Evolutionary conservation across 2,329 filamentous ascomycete species (phyloP).

Genomic region (Fusarium udum): DNA sequence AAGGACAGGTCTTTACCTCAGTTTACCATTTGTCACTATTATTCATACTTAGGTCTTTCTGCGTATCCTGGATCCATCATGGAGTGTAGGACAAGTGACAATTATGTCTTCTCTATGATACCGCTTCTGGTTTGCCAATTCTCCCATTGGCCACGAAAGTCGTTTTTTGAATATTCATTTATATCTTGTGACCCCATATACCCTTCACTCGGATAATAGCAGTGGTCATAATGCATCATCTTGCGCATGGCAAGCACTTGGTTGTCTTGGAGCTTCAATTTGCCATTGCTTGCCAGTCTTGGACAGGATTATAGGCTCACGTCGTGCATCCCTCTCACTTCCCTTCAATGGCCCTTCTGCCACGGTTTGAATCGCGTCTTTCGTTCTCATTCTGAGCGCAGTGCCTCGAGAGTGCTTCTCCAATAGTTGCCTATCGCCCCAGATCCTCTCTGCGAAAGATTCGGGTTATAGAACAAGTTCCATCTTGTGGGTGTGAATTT

Average conservation of each 20-base stretch:
- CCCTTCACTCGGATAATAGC: neutral
- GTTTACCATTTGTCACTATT: neutral
- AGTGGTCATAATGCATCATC: neutral
- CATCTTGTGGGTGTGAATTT: neutral
- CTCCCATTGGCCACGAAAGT: neutral
- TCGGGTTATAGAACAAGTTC: neutral
- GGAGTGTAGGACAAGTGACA: neutral
- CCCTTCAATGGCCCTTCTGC: neutral
- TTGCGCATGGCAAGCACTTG: neutral
- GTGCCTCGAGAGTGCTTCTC: neutral
- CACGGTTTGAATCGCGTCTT: too few relatives aligned
- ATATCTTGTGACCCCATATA: neutral
- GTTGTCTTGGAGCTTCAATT: neutral
- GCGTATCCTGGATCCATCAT: too few relatives aligned
- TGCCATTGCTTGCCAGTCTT: neutral
- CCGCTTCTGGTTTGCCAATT: neutral
- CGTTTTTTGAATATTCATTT: neutral
- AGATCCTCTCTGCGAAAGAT: neutral
- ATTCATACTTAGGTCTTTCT: neutral
- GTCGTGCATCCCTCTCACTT: neutral
- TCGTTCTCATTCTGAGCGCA: neutral
- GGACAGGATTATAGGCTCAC: neutral
- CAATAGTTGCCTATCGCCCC: neutral
- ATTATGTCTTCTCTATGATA: neutral
- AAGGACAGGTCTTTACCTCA: neutral